Base-by-base conservation (phyloP, 2,329 filamentous ascomycete species). In the Plectosphaerella cucumerina region DNA sequence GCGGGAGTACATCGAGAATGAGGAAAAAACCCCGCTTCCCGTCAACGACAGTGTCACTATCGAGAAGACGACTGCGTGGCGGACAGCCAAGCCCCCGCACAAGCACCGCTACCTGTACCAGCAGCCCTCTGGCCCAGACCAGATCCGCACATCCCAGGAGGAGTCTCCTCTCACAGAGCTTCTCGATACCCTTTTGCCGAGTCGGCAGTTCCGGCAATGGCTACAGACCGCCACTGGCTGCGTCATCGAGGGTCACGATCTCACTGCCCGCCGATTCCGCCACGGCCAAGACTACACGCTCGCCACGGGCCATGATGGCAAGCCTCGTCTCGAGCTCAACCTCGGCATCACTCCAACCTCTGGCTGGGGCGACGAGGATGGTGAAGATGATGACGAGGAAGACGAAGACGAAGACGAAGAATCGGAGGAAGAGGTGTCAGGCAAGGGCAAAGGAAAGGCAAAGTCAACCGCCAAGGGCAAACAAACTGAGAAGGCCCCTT, bases 51-150 rank as follows among this genome's bases (percentile, higher is more conserved):
- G 78, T 44, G 62, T 68, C 1, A 76, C 79, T 51, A 84, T 87
- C 53, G 81, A 86, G 61, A 75, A 75, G 44, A 71, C 71, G 55
- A 80, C 74, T 41, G 70, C 72, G 0, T 94, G 89, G 89, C 82
- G 78, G 54, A 87, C 95, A 9, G 89, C 94, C 6, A 81, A 83
- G 31, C 94, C 94, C 37, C 94, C 94, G 1, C 92, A 99, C 72
- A 99, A 99, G 73, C 91, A 97, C 65, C 89, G 92, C 14, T 99
- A 87, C 67, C 76, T 96, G 2, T 99, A 94, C 69, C 80, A 89
- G 53, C 84, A 90, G 59, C 73, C 70, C 58, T 76, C 62, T 47
- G 69, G 70, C 49, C 56, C 68, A 45, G 55, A 68, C 51, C 59
- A 71, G 47, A 58, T 67, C 47, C 66, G 66, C 44, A 62, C 65